phyloP scores from a whole-genome alignment of 179 eudicot species.

The Sideroxylon spinosum region DNA sequence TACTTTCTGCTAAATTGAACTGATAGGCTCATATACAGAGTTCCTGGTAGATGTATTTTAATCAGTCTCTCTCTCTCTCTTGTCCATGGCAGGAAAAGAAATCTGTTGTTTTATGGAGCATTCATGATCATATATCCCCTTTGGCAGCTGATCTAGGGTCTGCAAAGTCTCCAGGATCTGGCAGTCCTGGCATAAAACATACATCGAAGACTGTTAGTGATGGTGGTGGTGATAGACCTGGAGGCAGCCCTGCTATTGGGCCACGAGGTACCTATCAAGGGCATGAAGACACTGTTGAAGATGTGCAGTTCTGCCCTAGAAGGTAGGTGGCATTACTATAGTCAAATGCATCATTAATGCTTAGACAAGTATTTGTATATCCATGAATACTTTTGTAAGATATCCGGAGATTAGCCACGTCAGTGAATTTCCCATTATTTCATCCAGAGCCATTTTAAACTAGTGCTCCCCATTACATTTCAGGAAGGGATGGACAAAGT shows the following conservation, averaged over 20 bases:
- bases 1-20: background rate
- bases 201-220: conserved; percentile 16
- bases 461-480: too few species aligned
- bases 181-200: conserved; percentile 37
- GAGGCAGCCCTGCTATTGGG: conserved; percentile 60
- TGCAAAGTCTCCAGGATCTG: conserved; percentile 57
- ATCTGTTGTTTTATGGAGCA: conserved; percentile 92
- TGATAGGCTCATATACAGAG: background rate
- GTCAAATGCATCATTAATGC: background rate
- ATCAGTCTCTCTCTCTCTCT: background rate
- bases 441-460: background rate
- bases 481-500: background rate
- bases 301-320: conserved; percentile 95
- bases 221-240: conserved; percentile 26
- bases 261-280: conserved; percentile 89
- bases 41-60: too few species aligned
- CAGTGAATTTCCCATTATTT: background rate
- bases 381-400: background rate
- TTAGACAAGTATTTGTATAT: background rate
- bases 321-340: conserved; percentile 41
- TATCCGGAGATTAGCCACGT: background rate
- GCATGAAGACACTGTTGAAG: conserved; percentile 92
- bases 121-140: conserved; percentile 87
- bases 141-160: conserved; percentile 62
- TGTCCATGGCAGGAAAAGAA: conserved; percentile 67